phyloP scores from a whole-genome alignment of 2,329 filamentous ascomycete genomes.

The Raffaelea arxii region DNA sequence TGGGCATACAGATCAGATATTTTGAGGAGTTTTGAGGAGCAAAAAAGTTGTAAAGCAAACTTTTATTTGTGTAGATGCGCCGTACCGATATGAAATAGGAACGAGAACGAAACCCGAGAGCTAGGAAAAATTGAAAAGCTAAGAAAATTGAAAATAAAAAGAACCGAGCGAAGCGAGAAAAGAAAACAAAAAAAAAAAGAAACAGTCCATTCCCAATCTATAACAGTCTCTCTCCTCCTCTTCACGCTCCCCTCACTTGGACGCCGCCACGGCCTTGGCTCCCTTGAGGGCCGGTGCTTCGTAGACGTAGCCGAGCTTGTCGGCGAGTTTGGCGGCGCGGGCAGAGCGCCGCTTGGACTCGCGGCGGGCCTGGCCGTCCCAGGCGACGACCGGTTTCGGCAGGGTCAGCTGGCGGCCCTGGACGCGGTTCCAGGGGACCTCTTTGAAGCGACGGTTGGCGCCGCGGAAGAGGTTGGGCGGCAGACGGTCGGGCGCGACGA shows the following conservation, averaged over 20 bases:
- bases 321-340: conserved; percentile 67
- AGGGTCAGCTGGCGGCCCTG: conserved; percentile 65
- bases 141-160: background rate
- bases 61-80: too few relatives aligned
- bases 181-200: background rate
- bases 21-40: background rate
- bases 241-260: background rate
- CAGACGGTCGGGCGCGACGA: conserved; percentile 63
- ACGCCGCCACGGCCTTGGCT: conserved; percentile 13
- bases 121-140: background rate
- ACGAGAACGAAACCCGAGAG: background rate
- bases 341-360: conserved; percentile 61
- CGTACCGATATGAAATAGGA: too few relatives aligned
- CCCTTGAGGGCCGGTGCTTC: conserved; percentile 62
- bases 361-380: conserved; percentile 63
- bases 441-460: conserved; percentile 80
- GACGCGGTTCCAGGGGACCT: conserved; percentile 77
- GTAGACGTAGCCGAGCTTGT: conserved; percentile 69
- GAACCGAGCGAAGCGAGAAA: background rate
- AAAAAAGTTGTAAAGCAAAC: background rate
- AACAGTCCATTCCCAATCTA: background rate
- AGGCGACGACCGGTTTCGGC: conserved; percentile 63
- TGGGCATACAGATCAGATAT: conserved; percentile 40
- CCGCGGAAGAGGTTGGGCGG: conserved; percentile 82
- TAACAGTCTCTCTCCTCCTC: background rate